These are phyloP conservation scores for Backusella sp. DNA, from an alignment of 192 early-diverging fungal species.

Conservation along the genomic window DNA sequence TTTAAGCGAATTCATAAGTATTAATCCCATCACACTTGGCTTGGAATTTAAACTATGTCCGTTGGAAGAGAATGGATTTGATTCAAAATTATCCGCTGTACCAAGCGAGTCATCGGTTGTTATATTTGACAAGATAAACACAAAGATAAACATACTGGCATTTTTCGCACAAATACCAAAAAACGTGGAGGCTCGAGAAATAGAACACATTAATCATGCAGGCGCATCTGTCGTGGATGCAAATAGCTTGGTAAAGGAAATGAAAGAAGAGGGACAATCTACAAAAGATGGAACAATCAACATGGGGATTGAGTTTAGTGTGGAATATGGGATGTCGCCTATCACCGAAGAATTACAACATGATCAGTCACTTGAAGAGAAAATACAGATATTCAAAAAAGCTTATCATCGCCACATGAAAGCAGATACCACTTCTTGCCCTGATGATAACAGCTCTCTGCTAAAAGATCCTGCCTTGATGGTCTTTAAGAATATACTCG, in stretches of 20 bases:
- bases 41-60: constrained; percentile 11
- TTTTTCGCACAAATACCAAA: constrained; percentile 12
- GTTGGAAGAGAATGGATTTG: constrained; percentile 6
- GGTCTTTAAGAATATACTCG: constrained; percentile 1
- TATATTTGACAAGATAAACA: constrained; percentile 6
- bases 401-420: neutral
- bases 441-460: neutral
- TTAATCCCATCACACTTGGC: neutral
- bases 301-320: neutral
- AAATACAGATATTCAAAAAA: neutral
- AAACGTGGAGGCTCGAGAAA: neutral
- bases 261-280: neutral
- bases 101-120: neutral
- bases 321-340: neutral
- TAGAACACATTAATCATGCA: constrained; percentile 8
- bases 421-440: neutral
- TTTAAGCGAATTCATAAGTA: constrained; percentile 1
- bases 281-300: neutral
- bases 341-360: neutral
- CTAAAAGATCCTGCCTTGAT: constrained; percentile 3
- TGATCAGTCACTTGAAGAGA: neutral
- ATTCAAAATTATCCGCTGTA: neutral
- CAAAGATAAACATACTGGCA: constrained; percentile 10
- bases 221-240: neutral
- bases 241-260: neutral